phyloP scores from a whole-genome alignment of 495 filamentous ascomycete species.

The Penicillium salamii region DNA sequence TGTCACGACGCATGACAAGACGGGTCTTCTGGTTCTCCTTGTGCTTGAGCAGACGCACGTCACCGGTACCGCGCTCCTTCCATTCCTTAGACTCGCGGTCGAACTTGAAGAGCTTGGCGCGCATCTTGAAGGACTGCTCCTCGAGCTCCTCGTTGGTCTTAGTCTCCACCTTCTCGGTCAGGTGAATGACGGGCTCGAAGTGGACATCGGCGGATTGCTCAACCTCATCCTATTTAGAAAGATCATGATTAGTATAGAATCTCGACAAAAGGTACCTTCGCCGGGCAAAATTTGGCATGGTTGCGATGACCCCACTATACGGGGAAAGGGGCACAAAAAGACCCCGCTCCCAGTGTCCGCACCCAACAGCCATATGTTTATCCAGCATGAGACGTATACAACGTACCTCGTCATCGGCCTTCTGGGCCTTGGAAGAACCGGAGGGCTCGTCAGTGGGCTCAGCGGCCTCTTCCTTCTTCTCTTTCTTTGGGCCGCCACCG shows the following conservation, averaged over 20 bases:
- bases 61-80: slow-evolving; percentile 99
- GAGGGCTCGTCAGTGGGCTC: slow-evolving; percentile 76
- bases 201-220: slow-evolving; percentile 88
- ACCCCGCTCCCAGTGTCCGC: slow-evolving; percentile 4
- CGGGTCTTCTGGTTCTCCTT: slow-evolving; percentile 97
- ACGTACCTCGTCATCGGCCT: slow-evolving; percentile 54
- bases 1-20: slow-evolving; percentile 97
- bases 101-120: slow-evolving; percentile 99
- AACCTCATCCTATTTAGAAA: slow-evolving; percentile 52
- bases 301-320: slow-evolving; percentile 8
- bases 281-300: neutral
- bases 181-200: slow-evolving; percentile 92
- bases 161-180: slow-evolving; percentile 93
- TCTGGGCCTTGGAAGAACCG: slow-evolving; percentile 82
- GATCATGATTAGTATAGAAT: slow-evolving; percentile 7
- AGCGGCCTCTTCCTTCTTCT: slow-evolving; percentile 78
- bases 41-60: slow-evolving; percentile 95
- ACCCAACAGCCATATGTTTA: slow-evolving; percentile 2
- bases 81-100: slow-evolving; percentile 86
- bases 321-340: slow-evolving; percentile 5
- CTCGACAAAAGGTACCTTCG: neutral
- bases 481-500: slow-evolving; percentile 81
- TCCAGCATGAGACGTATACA: slow-evolving; percentile 15
- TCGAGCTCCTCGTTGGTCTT: slow-evolving; percentile 99
- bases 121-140: slow-evolving; percentile 98